Percentiles rank a stretch among this genome's conserved stretches.
Conservation (phyloP, 306 rosid species). For the Cicer arietinum region DNA sequence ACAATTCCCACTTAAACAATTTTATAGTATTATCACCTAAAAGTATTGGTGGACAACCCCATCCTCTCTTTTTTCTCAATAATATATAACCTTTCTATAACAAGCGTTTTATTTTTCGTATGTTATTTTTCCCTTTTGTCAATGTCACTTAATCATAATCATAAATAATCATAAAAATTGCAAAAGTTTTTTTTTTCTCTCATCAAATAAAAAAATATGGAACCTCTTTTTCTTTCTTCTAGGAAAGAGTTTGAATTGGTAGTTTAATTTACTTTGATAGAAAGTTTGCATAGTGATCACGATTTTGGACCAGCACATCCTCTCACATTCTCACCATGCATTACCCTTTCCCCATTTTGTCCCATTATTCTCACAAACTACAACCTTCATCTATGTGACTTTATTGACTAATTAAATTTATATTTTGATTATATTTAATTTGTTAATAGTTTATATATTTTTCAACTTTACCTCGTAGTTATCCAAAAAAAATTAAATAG, state of each 20-base stretch:
- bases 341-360: background rate
- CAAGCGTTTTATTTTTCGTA: slow-evolving; percentile 6
- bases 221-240: background rate
- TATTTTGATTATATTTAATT: no score
- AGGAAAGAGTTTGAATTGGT: background rate
- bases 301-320: background rate
- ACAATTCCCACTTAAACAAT: slow-evolving; percentile 55
- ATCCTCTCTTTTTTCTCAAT: slow-evolving; percentile 43
- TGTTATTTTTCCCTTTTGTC: slow-evolving; percentile 33
- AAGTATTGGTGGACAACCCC: slow-evolving; percentile 30
- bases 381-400: no score
- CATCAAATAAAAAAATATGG: no score
- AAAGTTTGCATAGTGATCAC: background rate
- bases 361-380: background rate
- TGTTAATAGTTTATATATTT: no score
- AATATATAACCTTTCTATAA: slow-evolving; percentile 40
- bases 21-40: slow-evolving; percentile 26
- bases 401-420: no score
- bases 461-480: no score
- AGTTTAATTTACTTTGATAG: background rate
- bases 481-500: no score
- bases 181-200: background rate
- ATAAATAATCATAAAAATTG: background rate
- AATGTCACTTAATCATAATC: slow-evolving; percentile 37
- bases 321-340: background rate